Evolutionary conservation across 345 rosid species (phyloP), one percentile per base, ranked within the genome.

Genomic region (Sisymbrium altissimum): DNA sequence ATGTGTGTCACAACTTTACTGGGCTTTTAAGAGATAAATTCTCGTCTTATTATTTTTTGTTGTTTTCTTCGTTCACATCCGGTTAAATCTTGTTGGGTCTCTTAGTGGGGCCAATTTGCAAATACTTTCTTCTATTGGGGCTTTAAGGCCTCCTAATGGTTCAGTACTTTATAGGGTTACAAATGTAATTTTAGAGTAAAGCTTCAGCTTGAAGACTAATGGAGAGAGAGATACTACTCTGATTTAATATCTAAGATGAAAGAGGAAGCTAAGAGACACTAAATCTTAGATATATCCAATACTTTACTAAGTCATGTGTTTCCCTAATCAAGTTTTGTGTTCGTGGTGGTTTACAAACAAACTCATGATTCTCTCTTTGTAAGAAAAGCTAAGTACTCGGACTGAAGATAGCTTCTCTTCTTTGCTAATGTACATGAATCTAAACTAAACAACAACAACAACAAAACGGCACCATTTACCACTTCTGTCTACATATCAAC

Each of bases 371-470:
- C 18, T 63, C 35, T 48, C 30, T 43, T 54, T 45, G 57, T 35
- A 21, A 48, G 18, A 52, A 27, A 1, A 53, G 35, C 36, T 0
- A 40, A 62, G 38, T 13, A 54, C 30, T 23, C 12, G 36, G 41
- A 19, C 62, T 57, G 52, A 57, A 59, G 61, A 29, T 11, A 7
- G 46, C 30, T 41, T 50, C 13, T 29, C 45, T 61, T 53, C 58
- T 43, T 52, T 33, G 46, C 58, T 52, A 75, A 75, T 75, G 70
- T 68, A 68, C 74, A 76, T 17, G 49, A 61, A 36, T 35, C 53
- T 75, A 48, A 68, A 50, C 64, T 75, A 55, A 76, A 70, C 80
- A 70, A 76, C 80, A 76, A 70, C 80, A 70, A 76, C 80, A 70
- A 63, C 66, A 76, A 66, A 54, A 23, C 74, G 49, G 21, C 53